Percentiles rank a stretch among this genome's conserved stretches.
These are phyloP conservation scores for Debaryomyces udenii DNA, from an alignment of 1,139 yeast genomes.

Conservation along the genomic window DNA sequence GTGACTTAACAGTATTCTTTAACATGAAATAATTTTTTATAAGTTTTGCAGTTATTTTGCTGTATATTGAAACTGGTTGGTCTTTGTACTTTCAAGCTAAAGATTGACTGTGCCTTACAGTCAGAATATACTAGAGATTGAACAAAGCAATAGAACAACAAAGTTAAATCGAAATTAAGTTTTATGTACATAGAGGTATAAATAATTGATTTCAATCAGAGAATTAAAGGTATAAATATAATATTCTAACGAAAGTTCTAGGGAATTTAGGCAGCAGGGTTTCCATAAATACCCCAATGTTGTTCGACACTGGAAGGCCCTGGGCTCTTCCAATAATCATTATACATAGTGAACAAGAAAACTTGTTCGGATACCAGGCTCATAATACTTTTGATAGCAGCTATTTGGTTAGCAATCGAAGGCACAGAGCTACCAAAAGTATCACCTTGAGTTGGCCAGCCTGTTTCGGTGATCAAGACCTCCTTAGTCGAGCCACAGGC, in stretches of 20 bases:
- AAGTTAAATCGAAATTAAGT: neutral
- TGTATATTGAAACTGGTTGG: too few species aligned
- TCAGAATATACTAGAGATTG: too few species aligned
- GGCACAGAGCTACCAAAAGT: conserved; percentile 71
- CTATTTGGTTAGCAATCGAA: conserved; percentile 60
- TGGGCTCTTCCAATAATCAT: conserved; percentile 77
- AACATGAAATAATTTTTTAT: too few species aligned
- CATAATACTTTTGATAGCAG: conserved; percentile 61
- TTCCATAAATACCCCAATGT: conserved; percentile 66
- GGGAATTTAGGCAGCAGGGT: conserved; percentile 23
- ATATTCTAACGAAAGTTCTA: conserved; percentile 1
- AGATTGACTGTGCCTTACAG: too few species aligned
- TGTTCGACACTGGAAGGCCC: conserved; percentile 71
- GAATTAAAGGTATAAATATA: too few species aligned
- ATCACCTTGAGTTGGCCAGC: conserved; percentile 80
- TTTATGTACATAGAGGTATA: neutral
- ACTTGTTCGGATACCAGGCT: conserved; percentile 57
- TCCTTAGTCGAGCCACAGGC: conserved; percentile 65
- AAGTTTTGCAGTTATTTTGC: too few species aligned
- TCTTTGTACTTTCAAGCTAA: too few species aligned
- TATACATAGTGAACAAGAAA: conserved; percentile 69
- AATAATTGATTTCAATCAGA: too few species aligned
- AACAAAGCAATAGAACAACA: too few species aligned
- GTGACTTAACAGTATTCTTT: too few species aligned
- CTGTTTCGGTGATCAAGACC: conserved; percentile 72